Conservation (phyloP, 176 grass and related monocot genomes). For the Oryza glumipatula region DNA sequence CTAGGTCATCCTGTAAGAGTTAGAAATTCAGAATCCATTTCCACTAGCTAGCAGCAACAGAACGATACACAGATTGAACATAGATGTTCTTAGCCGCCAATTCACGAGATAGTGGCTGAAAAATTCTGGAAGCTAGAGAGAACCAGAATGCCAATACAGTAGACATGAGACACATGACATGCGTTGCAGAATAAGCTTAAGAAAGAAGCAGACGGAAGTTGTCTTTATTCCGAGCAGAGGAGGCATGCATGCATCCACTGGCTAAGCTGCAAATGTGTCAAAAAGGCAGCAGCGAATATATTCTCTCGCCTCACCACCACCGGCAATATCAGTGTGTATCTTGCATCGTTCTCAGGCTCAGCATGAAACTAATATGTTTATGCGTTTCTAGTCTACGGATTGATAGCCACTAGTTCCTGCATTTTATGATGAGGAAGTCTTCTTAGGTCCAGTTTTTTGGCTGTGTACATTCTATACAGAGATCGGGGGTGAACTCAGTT, state of each 20-base stretch:
- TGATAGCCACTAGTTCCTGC: too few relatives aligned
- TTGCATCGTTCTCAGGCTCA: neutral
- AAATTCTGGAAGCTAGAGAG: neutral
- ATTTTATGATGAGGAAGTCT: too few relatives aligned
- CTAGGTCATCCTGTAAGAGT: neutral
- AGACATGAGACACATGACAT: neutral
- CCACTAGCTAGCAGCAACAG: neutral
- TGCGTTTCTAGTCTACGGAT: too few relatives aligned
- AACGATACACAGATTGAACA: neutral
- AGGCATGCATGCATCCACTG: neutral
- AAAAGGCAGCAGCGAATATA: constrained; percentile 47
- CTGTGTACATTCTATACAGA: too few relatives aligned
- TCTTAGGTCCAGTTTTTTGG: too few relatives aligned
- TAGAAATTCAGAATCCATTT: neutral
- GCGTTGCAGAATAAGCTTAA: constrained; percentile 31
- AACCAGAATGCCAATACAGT: neutral
- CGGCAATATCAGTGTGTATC: neutral
- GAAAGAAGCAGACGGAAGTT: constrained; percentile 58
- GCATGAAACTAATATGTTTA: neutral
- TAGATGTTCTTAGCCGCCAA: neutral
- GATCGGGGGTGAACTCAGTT: too few relatives aligned
- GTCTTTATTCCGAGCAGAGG: constrained; percentile 52
- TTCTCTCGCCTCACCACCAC: constrained; percentile 38
- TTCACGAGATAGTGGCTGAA: neutral
- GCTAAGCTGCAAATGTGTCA: constrained; percentile 22